These are phyloP conservation scores for Pichia sp. DNA, from an alignment of 1,139 yeast genomes.

Conservation along the genomic window DNA sequence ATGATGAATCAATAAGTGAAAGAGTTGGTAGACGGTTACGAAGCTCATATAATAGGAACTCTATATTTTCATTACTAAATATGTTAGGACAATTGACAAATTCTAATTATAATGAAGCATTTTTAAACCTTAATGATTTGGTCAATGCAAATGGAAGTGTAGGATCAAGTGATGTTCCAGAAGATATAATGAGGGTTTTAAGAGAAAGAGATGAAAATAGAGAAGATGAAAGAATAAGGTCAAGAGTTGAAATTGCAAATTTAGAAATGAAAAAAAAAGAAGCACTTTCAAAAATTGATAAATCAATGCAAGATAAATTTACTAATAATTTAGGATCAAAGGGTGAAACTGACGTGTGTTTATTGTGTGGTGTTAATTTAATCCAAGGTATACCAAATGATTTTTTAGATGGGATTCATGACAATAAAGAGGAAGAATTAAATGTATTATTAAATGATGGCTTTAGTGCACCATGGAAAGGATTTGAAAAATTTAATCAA, in stretches of 20 bases:
- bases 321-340: conserved; percentile 35
- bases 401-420: conserved; percentile 31
- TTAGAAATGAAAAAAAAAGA: conserved; percentile 30
- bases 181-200: conserved; percentile 31
- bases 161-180: conserved; percentile 27
- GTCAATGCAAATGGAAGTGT: not conserved
- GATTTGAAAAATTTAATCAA: conserved; percentile 39
- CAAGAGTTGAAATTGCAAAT: conserved; percentile 26
- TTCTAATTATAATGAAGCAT: not conserved
- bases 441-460: conserved; percentile 21
- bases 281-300: conserved; percentile 24
- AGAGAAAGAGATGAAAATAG: conserved; percentile 28
- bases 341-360: conserved; percentile 44
- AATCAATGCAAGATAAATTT: conserved; percentile 21
- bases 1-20: not conserved
- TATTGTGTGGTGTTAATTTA: conserved; percentile 59
- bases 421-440: conserved; percentile 18
- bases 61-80: conserved; percentile 3
- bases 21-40: conserved; percentile 2
- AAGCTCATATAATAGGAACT: not conserved
- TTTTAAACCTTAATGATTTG: not conserved
- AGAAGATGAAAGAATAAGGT: conserved; percentile 25
- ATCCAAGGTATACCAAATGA: conserved; percentile 65
- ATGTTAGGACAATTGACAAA: not conserved
- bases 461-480: conserved; percentile 61